These are phyloP conservation scores for Globisporangium irregulare DNA, from an alignment of 352 stramenopile genomes.

Conservation along the genomic window DNA sequence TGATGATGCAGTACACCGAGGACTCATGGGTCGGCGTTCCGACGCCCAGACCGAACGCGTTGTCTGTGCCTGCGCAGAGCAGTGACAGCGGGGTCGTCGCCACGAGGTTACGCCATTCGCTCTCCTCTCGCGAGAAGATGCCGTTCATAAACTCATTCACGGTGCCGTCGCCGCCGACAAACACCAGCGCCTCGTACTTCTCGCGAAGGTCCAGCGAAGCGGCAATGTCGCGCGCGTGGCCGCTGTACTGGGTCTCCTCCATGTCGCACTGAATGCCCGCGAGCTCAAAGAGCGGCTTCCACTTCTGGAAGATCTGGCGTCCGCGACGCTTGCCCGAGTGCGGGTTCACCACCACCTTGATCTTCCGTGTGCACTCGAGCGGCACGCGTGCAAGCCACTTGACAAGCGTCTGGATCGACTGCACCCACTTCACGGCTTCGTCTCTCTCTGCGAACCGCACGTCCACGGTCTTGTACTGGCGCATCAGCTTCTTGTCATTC, in stretches of 20 bases:
- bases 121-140: slow-evolving; percentile 64
- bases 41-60: slow-evolving; percentile 74
- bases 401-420: slow-evolving; percentile 49
- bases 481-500: slow-evolving; percentile 52
- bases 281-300: slow-evolving; percentile 53
- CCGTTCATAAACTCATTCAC: slow-evolving; percentile 88
- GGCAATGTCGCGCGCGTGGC: slow-evolving; percentile 73
- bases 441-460: slow-evolving; percentile 33
- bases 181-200: slow-evolving; percentile 78
- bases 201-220: slow-evolving; percentile 43
- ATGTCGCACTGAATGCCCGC: slow-evolving; percentile 73
- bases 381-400: slow-evolving; percentile 77
- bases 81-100: slow-evolving; percentile 72
- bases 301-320: slow-evolving; percentile 60
- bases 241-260: slow-evolving; percentile 69
- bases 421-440: slow-evolving; percentile 31
- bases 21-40: slow-evolving; percentile 61
- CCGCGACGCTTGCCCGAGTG: slow-evolving; percentile 61
- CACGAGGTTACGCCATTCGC: slow-evolving; percentile 68
- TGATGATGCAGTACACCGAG: slow-evolving; percentile 77
- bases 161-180: slow-evolving; percentile 73
- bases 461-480: slow-evolving; percentile 41
- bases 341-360: slow-evolving; percentile 80
- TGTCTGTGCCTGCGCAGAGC: slow-evolving; percentile 67
- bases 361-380: slow-evolving; percentile 39